phyloP scores from a whole-genome alignment of 2,329 filamentous ascomycete genomes.

The Cryphonectria radicalis region DNA sequence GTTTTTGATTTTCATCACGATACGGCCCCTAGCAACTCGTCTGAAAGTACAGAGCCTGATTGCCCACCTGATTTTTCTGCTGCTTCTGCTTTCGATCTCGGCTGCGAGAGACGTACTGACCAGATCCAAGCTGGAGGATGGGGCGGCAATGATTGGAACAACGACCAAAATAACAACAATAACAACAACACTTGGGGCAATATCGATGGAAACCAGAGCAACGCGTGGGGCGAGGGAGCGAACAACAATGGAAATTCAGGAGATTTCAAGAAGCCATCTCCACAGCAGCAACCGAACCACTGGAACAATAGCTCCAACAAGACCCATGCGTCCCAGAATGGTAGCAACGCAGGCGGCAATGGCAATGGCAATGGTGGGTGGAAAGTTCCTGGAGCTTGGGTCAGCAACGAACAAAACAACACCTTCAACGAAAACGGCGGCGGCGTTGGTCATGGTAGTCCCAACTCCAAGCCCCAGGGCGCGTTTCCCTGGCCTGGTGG shows the following conservation, averaged over 20 bases:
- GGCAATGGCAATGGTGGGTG: conserved; percentile 4
- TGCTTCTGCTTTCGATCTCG: not conserved
- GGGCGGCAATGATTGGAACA: not conserved
- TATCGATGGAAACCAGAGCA: not conserved
- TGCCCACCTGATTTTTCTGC: not conserved
- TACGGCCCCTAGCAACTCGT: not conserved
- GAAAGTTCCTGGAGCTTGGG: conserved; percentile 21
- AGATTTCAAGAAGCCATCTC: conserved; percentile 7
- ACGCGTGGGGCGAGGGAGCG: conserved; percentile 6
- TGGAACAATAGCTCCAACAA: not conserved
- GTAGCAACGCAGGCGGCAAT: conserved; percentile 11
- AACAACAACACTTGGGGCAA: not conserved
- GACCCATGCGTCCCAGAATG: not conserved
- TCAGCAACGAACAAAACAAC: not conserved
- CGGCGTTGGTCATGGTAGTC: not conserved
- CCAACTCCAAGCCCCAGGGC: not conserved
- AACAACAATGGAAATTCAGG: not conserved
- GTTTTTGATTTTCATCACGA: not conserved
- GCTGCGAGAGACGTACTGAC: conserved; percentile 1
- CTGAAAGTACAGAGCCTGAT: too few species aligned
- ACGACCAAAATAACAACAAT: not conserved
- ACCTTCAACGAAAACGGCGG: not conserved
- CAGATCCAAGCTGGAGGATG: not conserved
- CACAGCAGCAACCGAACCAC: not conserved
- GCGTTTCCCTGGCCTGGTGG: conserved; percentile 21